Conservation (phyloP, 345 rosid genomes). For the Salix udensis region DNA sequence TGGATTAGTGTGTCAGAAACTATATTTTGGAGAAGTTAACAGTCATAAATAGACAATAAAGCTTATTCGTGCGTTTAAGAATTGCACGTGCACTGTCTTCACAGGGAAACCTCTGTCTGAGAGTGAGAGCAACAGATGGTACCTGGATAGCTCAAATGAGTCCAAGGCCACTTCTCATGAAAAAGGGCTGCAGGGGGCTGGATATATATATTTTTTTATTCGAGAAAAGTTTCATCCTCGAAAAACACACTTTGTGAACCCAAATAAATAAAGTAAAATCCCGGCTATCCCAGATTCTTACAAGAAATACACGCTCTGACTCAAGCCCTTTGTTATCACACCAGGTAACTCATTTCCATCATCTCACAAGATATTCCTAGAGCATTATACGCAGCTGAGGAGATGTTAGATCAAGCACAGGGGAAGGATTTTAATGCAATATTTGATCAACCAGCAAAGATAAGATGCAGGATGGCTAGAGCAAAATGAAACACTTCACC, state of each 20-base stretch:
- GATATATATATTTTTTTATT: too few species aligned
- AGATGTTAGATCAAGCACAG: neutral
- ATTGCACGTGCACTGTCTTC: neutral
- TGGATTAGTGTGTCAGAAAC: neutral
- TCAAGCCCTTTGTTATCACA: too few species aligned
- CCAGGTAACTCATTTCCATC: neutral
- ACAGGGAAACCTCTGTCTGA: neutral
- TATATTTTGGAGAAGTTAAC: neutral
- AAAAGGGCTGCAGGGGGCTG: neutral
- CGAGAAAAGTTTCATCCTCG: too few species aligned
- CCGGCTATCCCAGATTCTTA: too few species aligned
- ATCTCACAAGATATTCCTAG: slow-evolving; percentile 1
- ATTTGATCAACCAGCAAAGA: neutral
- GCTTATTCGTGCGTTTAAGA: neutral
- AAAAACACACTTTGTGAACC: too few species aligned
- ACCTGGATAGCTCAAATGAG: neutral
- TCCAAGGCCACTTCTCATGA: neutral
- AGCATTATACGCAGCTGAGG: neutral
- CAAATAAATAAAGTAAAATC: too few species aligned
- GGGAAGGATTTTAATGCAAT: neutral
- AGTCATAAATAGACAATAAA: neutral
- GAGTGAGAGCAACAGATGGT: neutral
- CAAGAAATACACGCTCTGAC: too few species aligned
- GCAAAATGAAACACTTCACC: neutral
- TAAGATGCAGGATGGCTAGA: neutral